Percentiles rank a stretch among this genome's conserved stretches.
Conservation (phyloP, 2,329 filamentous ascomycete species). For the Colletotrichum echinochloae region DNA sequence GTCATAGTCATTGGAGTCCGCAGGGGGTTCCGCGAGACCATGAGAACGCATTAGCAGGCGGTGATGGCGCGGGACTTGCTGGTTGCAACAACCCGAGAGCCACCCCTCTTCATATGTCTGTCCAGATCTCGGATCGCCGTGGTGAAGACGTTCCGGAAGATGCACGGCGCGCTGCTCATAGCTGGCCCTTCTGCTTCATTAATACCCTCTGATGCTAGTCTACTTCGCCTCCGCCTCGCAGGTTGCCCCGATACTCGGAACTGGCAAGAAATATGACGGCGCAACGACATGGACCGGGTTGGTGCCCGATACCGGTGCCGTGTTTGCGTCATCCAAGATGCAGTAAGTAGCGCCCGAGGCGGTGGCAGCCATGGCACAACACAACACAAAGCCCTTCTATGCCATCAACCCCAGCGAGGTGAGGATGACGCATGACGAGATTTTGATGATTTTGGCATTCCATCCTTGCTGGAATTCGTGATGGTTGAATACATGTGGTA, state of each 20-base stretch:
- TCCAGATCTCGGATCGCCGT: slow-evolving; percentile 66
- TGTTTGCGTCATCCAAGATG: neutral
- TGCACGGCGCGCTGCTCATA: slow-evolving; percentile 47
- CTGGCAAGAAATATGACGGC: neutral
- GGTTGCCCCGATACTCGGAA: neutral
- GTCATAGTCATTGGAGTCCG: slow-evolving; percentile 22
- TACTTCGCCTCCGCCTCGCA: neutral
- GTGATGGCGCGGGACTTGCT: neutral
- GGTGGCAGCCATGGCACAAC: neutral
- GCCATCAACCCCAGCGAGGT: neutral
- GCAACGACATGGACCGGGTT: neutral
- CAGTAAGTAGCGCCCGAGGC: neutral
- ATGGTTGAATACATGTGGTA: neutral
- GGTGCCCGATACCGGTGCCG: too few relatives aligned
- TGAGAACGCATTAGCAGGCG: neutral
- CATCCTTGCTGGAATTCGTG: neutral
- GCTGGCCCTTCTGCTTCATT: neutral
- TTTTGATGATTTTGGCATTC: neutral
- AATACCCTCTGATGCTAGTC: neutral
- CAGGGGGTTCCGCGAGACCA: slow-evolving; percentile 24
- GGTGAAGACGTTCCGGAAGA: slow-evolving; percentile 70
- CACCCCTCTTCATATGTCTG: slow-evolving; percentile 66
- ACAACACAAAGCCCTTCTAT: neutral
- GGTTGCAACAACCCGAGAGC: slow-evolving; percentile 47
- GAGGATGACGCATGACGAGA: neutral